Base-by-base conservation (phyloP, 352 stramenopile genomes). In the Phytophthora lateralis region DNA sequence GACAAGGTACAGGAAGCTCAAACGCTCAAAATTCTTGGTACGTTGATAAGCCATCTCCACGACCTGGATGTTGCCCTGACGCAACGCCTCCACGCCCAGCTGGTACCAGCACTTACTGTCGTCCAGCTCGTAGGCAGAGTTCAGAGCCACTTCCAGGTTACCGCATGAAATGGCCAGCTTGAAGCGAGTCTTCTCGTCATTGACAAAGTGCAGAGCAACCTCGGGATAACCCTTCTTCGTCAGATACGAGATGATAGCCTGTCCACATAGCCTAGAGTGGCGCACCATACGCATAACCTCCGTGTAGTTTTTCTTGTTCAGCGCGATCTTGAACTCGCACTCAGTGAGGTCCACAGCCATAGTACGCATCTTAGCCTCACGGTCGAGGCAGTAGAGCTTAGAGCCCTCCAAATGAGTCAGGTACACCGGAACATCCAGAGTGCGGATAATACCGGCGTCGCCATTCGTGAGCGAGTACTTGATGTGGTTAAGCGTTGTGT, bases 41-140 rank as follows among this genome's bases (percentile, higher is more conserved):
- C 96, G 92, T 85, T 99, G 97, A 70, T 99, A 99, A 34, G 95
- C 96, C 97, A 99, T 99, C 76, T 99, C 97, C 27, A 99, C 98
- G 63, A 99, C 96, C 75, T 99, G 89, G 60, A 99, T 96, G 72
- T 99, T 99, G 60, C 98, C 98, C 80, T 99, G 97, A 12, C 97
- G 91, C 49, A 99, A 74, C 15, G 97, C 97, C 71, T 99, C 98
- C 30, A 94, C 92, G 34, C 96, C 98, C 15, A 99, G 82, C 63
- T 99, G 89, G 64, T 97, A 93, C 97, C 97, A 99, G 70, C 97
- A 98, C 55, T 97, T 90, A 63, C 96, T 92, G 71, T 98, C 95
- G 32, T 98, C 90, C 18, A 98, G 77, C 64, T 99, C 89, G 68
- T 98, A 98, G 0, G 96, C 96, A 42, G 92, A 98, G 71, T 98